Conservation (phyloP, 1,284 basidiomycete genomes). For the Puccinia triticina region DNA sequence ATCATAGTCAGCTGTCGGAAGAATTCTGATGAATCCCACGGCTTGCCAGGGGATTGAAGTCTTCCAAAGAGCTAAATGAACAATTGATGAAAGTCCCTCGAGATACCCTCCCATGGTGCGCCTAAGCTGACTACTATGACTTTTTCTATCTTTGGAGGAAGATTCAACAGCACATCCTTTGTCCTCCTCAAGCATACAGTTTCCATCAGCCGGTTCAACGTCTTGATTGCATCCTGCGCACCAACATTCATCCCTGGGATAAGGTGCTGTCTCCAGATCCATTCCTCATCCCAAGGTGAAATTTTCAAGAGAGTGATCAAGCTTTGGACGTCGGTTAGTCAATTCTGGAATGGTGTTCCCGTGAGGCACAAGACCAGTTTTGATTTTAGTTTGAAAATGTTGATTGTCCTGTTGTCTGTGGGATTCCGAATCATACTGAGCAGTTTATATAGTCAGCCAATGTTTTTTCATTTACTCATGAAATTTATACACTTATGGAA, state of each 20-base stretch:
- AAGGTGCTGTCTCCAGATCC: neutral
- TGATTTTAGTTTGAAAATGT: neutral
- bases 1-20: too few species aligned
- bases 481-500: neutral
- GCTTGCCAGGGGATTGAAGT: too few species aligned
- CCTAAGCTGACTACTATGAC: too few species aligned
- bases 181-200: too few species aligned
- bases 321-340: neutral
- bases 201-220: too few species aligned
- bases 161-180: too few species aligned
- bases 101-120: too few species aligned
- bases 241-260: constrained; percentile 1
- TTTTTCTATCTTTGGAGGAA: too few species aligned
- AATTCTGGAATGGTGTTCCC: neutral
- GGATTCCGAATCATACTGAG: neutral
- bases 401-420: neutral
- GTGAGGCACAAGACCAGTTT: neutral
- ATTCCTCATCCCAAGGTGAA: neutral
- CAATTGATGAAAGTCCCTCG: too few species aligned
- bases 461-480: neutral
- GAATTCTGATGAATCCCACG: too few species aligned
- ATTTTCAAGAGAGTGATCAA: neutral
- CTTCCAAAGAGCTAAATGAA: too few species aligned
- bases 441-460: neutral
- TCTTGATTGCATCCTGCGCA: neutral